Conservation (phyloP, 768 basidiomycete species). For the Amanita rubescens region DNA sequence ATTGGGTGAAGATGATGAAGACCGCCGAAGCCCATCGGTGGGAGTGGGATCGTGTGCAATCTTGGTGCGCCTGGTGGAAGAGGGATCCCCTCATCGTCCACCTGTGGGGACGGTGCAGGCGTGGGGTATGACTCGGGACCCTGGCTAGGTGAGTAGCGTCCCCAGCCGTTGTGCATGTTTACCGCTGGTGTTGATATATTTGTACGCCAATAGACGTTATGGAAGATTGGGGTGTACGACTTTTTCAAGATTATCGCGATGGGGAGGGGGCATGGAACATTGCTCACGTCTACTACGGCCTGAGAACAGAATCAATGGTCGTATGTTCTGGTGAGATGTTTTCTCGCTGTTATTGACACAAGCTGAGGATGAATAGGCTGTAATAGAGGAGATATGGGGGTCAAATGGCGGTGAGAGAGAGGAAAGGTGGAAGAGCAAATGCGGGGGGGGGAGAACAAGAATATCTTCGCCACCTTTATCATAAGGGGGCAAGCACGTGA, state of each 20-base stretch:
- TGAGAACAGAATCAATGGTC: background rate
- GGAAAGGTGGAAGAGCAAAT: background rate
- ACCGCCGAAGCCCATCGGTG: background rate
- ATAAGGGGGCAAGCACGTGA: too few species aligned
- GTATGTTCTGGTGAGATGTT: background rate
- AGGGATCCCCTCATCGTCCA: background rate
- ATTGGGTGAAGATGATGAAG: background rate
- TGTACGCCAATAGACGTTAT: background rate
- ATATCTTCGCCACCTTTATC: too few species aligned
- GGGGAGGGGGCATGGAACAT: background rate
- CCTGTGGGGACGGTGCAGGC: constrained; percentile 1
- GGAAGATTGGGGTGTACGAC: background rate
- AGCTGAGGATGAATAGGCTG: background rate
- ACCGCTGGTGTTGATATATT: background rate
- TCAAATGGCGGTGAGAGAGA: background rate
- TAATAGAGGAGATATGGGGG: background rate
- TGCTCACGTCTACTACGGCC: background rate
- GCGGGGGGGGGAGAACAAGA: too few species aligned
- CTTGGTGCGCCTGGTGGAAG: background rate
- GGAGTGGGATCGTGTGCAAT: background rate
- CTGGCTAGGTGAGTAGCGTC: background rate
- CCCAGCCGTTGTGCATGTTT: constrained; percentile 1
- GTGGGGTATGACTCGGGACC: constrained; percentile 1
- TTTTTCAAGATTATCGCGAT: background rate
- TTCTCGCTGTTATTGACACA: background rate